phyloP scores from a whole-genome alignment of 345 rosid genomes.

The Passiflora organensis region DNA sequence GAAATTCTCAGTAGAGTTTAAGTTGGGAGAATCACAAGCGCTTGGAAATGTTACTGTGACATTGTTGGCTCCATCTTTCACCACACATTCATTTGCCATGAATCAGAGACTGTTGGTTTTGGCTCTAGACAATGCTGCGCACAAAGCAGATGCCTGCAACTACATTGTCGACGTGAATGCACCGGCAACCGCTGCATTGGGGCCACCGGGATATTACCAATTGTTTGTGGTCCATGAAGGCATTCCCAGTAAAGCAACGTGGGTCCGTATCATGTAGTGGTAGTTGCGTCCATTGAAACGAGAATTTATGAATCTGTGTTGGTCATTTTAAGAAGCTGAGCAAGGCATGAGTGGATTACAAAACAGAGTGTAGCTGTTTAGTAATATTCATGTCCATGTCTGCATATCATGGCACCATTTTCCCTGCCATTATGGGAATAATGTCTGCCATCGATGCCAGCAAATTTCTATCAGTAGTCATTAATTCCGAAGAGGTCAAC shows the following conservation, averaged over 20 bases:
- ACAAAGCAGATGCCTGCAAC: conserved; percentile 1
- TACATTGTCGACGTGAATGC: conserved; percentile 12
- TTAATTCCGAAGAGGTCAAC: not conserved
- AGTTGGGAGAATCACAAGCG: not conserved
- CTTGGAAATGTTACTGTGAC: conserved; percentile 28
- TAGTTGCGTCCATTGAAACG: not conserved
- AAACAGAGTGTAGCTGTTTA: not conserved
- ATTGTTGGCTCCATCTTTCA: conserved; percentile 43
- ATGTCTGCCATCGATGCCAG: not conserved
- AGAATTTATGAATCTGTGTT: conserved; percentile 8
- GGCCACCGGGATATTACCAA: conserved; percentile 40
- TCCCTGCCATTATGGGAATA: not conserved
- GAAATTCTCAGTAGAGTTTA: conserved; percentile 20
- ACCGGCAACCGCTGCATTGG: conserved; percentile 28
- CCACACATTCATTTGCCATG: conserved; percentile 45
- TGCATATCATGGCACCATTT: not conserved
- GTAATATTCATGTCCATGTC: not conserved
- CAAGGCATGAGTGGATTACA: not conserved
- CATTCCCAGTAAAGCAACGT: conserved; percentile 32
- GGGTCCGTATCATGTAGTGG: conserved; percentile 30
- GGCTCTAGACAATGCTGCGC: not conserved
- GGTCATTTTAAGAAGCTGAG: not conserved
- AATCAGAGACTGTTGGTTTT: conserved; percentile 37
- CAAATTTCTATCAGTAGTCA: not conserved
- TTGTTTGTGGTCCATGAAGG: conserved; percentile 32